A percentile compares a stretch with the other conserved stretches of the same genome.
phyloP scores from a whole-genome alignment of 2,329 filamentous ascomycete species.

The Lojkania enalia region DNA sequence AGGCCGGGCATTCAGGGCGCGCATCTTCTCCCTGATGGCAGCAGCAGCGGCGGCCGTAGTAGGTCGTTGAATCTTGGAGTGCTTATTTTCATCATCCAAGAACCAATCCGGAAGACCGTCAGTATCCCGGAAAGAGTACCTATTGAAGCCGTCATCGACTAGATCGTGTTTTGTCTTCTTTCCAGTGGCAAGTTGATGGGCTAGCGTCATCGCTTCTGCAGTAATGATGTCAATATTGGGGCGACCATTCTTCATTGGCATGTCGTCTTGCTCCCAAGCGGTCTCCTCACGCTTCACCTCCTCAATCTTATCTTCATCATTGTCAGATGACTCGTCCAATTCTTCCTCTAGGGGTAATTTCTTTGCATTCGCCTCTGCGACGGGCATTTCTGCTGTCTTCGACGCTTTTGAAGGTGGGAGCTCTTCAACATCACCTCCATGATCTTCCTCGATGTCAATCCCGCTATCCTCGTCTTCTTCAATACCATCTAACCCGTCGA shows the following conservation, averaged over 20 bases:
- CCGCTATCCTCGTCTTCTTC: conserved; percentile 50
- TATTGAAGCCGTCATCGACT: conserved; percentile 91
- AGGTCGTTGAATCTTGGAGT: conserved; percentile 84
- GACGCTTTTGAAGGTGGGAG: neutral
- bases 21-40: conserved; percentile 92
- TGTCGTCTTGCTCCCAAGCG: conserved; percentile 69
- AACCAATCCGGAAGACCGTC: conserved; percentile 98
- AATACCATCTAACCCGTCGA: conserved; percentile 68
- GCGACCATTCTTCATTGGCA: conserved; percentile 64
- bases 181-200: conserved; percentile 86
- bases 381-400: conserved; percentile 19
- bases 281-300: conserved; percentile 61
- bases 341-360: neutral
- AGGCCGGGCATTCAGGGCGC: conserved; percentile 89
- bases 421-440: neutral
- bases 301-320: conserved; percentile 58
- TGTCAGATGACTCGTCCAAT: conserved; percentile 20
- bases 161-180: conserved; percentile 78
- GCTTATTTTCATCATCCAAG: conserved; percentile 83
- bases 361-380: conserved; percentile 18
- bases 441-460: conserved; percentile 38
- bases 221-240: conserved; percentile 96
- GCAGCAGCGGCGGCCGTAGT: conserved; percentile 86
- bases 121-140: conserved; percentile 83
- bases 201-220: conserved; percentile 98